phyloP scores from a whole-genome alignment of 345 rosid species.

The Populus nigra region DNA sequence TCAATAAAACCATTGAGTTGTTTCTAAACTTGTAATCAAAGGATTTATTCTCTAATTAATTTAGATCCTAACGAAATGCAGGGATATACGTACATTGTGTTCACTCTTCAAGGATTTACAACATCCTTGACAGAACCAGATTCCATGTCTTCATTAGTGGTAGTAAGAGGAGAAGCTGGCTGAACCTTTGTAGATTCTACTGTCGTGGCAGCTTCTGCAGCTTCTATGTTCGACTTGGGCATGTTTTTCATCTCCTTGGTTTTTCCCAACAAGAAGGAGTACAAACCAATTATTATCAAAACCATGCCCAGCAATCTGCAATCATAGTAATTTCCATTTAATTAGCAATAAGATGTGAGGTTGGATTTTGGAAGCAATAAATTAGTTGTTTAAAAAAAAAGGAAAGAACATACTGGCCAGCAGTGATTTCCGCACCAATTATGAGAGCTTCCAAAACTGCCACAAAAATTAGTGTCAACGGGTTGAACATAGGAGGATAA shows the following conservation, averaged over 20 bases:
- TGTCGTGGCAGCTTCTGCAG: not conserved
- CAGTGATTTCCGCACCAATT: conserved; percentile 30
- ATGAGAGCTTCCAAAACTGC: conserved; percentile 37
- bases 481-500: conserved; percentile 57
- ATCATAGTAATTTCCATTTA: not conserved
- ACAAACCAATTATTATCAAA: conserved; percentile 42
- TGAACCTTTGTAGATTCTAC: conserved; percentile 3
- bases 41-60: too few relatives aligned
- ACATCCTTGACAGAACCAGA: not conserved
- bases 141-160: not conserved
- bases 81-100: too few relatives aligned
- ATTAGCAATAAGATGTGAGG: not conserved
- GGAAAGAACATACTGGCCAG: conserved; percentile 34
- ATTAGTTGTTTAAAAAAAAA: not conserved
- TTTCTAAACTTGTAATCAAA: too few relatives aligned
- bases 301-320: conserved; percentile 40
- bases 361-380: not conserved
- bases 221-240: not conserved
- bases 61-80: too few relatives aligned
- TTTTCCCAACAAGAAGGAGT: conserved; percentile 43
- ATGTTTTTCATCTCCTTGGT: conserved; percentile 20
- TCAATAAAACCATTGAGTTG: not conserved
- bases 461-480: conserved; percentile 40
- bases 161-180: not conserved
- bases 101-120: too few relatives aligned